A percentile compares a stretch with the other conserved stretches of the same genome.
Conservation (phyloP, 2,329 filamentous ascomycete genomes). For the Xylaria sp. region DNA sequence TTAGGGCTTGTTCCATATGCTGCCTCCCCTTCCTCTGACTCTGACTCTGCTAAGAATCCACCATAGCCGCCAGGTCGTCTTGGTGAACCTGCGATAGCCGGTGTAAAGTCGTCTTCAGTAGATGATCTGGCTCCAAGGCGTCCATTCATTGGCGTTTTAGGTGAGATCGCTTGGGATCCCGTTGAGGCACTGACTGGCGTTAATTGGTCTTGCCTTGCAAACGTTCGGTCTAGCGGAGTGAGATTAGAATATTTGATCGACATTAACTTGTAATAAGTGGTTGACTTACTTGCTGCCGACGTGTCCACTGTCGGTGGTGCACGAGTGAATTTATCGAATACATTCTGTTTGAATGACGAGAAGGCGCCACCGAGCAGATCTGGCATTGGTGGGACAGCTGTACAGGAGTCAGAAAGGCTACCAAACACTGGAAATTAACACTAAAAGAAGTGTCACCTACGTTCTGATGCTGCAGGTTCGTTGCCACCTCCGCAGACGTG, state of each 20-base stretch:
- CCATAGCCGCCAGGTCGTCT: constrained; percentile 58
- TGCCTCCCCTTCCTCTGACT: constrained; percentile 46
- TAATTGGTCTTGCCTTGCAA: constrained; percentile 60
- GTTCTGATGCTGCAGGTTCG: constrained; percentile 50
- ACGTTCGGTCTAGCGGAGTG: constrained; percentile 55
- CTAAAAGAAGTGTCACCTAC: constrained; percentile 38
- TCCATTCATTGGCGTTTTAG: constrained; percentile 59
- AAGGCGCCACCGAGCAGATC: constrained; percentile 45
- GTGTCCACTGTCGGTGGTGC: constrained; percentile 61
- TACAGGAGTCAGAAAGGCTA: constrained; percentile 31
- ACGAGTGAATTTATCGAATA: constrained; percentile 51
- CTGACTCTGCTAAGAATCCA: constrained; percentile 49
- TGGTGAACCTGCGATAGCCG: constrained; percentile 52
- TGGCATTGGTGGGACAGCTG: constrained; percentile 35
- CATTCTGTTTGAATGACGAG: constrained; percentile 44
- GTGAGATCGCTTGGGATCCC: constrained; percentile 67
- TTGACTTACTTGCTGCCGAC: constrained; percentile 61
- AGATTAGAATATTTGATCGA: constrained; percentile 41
- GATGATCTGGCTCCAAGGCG: constrained; percentile 50
- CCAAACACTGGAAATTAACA: neutral
- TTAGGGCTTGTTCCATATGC: constrained; percentile 57
- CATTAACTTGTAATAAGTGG: neutral
- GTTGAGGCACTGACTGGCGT: constrained; percentile 68
- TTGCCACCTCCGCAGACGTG: constrained; percentile 68
- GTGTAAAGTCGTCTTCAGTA: constrained; percentile 53